Percentiles rank a stretch among this genome's conserved stretches.
phyloP scores from a whole-genome alignment of 202 grass and related monocot genomes.

The Musa balbisiana region DNA sequence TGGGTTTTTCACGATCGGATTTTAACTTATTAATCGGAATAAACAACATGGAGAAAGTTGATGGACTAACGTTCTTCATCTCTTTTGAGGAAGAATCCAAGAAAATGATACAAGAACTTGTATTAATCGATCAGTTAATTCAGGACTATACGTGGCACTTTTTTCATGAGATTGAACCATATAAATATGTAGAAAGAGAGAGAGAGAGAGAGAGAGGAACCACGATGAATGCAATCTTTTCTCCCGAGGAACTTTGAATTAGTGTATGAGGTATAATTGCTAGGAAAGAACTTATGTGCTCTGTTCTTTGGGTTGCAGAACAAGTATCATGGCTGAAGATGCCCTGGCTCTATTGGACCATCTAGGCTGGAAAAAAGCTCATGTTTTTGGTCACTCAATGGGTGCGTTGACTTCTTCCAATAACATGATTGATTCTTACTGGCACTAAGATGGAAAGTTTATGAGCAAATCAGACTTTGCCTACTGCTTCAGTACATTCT shows the following conservation, averaged over 20 bases:
- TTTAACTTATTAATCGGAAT: not conserved
- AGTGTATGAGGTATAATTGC: not conserved
- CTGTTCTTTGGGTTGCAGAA: conserved; percentile 39
- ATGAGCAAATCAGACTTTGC: not conserved
- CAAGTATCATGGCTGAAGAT: conserved; percentile 83
- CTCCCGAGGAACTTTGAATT: no score
- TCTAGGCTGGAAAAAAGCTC: conserved; percentile 89
- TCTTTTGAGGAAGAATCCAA: no score
- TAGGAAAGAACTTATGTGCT: not conserved
- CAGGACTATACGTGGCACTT: not conserved
- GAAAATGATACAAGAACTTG: no score
- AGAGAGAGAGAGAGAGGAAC: not conserved
- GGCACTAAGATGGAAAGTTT: not conserved
- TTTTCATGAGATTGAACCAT: no score
- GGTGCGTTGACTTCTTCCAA: conserved; percentile 29
- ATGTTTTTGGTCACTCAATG: conserved; percentile 98
- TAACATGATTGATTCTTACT: not conserved
- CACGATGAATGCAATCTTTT: not conserved
- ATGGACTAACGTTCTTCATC: no score
- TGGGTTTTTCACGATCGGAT: not conserved
- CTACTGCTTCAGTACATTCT: not conserved
- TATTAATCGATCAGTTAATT: not conserved
- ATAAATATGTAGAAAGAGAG: no score
- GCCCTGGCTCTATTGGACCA: conserved; percentile 79
- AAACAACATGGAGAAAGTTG: not conserved